Conservation (phyloP, 2,329 filamentous ascomycete genomes). For the Penicillium brevicompactum region DNA sequence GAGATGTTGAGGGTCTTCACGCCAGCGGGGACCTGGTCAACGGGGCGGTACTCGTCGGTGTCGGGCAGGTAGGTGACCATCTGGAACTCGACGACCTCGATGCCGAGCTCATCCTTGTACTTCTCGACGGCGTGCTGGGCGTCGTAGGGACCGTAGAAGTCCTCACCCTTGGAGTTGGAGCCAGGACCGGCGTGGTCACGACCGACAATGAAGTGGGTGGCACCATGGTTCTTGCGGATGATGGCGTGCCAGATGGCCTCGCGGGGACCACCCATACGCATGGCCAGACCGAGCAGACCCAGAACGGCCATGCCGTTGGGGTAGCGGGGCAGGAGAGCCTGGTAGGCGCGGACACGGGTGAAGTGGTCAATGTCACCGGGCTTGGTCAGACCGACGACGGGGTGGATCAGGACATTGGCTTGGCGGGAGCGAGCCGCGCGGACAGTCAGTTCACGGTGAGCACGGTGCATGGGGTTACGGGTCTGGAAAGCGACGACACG, state of each 20-base stretch:
- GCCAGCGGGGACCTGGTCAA: constrained; percentile 83
- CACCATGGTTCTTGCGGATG: constrained; percentile 99
- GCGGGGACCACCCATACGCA: constrained; percentile 98
- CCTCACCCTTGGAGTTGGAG: constrained; percentile 95
- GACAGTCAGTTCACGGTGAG: constrained; percentile 96
- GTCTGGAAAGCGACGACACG: constrained; percentile 99
- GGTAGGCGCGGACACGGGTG: constrained; percentile 97
- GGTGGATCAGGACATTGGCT: constrained; percentile 98
- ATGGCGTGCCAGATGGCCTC: constrained; percentile 99
- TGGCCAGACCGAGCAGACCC: constrained; percentile 90
- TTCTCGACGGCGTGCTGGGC: constrained; percentile 95
- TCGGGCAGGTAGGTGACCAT: constrained; percentile 99
- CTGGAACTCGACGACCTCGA: constrained; percentile 98
- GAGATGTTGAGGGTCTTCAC: constrained; percentile 86
- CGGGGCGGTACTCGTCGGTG: constrained; percentile 91
- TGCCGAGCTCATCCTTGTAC: constrained; percentile 94
- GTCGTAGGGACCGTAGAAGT: constrained; percentile 98
- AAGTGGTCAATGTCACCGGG: constrained; percentile 99
- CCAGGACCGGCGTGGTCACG: constrained; percentile 97
- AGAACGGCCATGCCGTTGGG: constrained; percentile 99
- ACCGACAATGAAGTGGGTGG: constrained; percentile 98
- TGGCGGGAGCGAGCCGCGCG: constrained; percentile 93
- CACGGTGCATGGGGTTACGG: constrained; percentile 98
- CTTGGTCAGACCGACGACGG: constrained; percentile 97
- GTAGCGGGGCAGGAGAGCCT: constrained; percentile 93